A percentile compares a stretch with the other conserved stretches of the same genome.
phyloP scores from a whole-genome alignment of 1,139 yeast genomes.

The Kodamaea derodonti region DNA sequence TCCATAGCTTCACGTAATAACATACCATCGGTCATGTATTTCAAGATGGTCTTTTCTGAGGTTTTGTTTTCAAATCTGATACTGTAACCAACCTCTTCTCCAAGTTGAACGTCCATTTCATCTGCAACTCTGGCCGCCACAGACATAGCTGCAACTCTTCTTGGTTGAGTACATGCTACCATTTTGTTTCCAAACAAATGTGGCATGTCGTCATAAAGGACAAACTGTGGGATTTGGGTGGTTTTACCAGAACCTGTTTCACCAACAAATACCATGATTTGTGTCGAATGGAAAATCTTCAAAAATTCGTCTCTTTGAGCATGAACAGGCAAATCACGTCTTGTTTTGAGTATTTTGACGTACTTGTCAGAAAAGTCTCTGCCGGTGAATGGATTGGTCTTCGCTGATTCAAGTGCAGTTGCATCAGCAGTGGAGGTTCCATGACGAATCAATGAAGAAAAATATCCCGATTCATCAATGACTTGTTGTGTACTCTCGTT shows the following conservation, averaged over 20 bases:
- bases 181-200: conserved; percentile 72
- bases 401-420: conserved; percentile 56
- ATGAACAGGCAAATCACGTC: conserved; percentile 92
- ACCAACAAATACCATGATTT: conserved; percentile 97
- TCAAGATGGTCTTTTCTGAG: conserved; percentile 71
- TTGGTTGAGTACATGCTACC: conserved; percentile 95
- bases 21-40: conserved; percentile 99
- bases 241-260: conserved; percentile 99
- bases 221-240: conserved; percentile 95
- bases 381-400: conserved; percentile 78
- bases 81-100: conserved; percentile 90
- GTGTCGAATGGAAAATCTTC: conserved; percentile 76
- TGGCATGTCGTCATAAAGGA: conserved; percentile 87
- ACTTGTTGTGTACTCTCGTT: conserved; percentile 20
- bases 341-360: conserved; percentile 67
- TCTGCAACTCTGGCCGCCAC: conserved; percentile 96
- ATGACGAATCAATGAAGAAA: conserved; percentile 53
- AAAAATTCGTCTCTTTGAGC: conserved; percentile 88
- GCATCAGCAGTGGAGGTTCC: conserved; percentile 76
- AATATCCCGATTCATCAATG: conserved; percentile 44
- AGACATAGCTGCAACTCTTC: conserved; percentile 97
- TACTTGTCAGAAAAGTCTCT: conserved; percentile 57
- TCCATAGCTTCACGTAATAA: conserved; percentile 95
- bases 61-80: conserved; percentile 93
- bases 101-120: conserved; percentile 88